These are phyloP conservation scores for Sphaerostilbella broomeana DNA, from an alignment of 2,329 filamentous ascomycete genomes.

Conservation along the genomic window DNA sequence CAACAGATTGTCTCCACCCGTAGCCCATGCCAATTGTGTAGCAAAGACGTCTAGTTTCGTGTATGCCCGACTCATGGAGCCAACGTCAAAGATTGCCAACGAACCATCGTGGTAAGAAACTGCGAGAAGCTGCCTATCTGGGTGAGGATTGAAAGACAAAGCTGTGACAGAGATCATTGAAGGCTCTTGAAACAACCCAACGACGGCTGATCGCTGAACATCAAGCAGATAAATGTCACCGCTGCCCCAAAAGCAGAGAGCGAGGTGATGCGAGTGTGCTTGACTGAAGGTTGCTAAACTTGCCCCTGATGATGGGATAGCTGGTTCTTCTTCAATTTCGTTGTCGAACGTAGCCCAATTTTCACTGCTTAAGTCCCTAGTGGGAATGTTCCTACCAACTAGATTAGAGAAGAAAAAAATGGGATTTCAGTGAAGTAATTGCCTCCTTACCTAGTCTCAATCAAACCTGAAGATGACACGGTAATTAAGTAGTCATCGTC, in stretches of 20 bases:
- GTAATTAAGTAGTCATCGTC: not conserved
- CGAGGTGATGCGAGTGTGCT: not conserved
- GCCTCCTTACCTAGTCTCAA: not conserved
- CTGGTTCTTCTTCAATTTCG: not conserved
- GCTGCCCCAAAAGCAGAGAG: not conserved
- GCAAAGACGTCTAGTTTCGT: not conserved
- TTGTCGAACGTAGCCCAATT: not conserved
- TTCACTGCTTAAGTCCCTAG: not conserved
- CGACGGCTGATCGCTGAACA: not conserved
- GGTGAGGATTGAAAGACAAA: not conserved
- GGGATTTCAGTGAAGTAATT: not conserved
- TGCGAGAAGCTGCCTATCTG: not conserved
- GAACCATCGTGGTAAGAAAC: not conserved
- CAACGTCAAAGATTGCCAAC: not conserved
- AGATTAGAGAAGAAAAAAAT: not conserved
- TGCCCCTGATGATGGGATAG: not conserved
- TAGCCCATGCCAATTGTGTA: not conserved
- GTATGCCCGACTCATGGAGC: not conserved
- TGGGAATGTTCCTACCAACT: not conserved
- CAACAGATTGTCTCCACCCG: not conserved
- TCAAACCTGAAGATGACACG: not conserved
- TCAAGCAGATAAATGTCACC: not conserved
- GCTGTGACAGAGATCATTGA: not conserved
- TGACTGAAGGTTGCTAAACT: not conserved
- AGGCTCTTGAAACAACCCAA: not conserved